phyloP scores from a whole-genome alignment of 164 flowering plant genomes.

The Annona squamosa region DNA sequence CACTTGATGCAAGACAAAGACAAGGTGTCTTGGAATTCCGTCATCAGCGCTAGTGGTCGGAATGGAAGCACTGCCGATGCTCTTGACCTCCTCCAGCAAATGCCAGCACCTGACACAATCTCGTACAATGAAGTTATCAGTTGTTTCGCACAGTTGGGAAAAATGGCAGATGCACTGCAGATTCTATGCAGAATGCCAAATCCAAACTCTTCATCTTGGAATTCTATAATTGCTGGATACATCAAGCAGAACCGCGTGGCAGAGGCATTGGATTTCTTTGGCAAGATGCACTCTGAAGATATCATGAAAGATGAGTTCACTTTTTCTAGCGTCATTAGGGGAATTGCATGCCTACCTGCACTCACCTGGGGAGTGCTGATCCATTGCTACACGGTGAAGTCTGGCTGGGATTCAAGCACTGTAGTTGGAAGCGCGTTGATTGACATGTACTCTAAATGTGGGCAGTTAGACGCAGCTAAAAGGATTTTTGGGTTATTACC shows the following conservation, averaged over 20 bases:
- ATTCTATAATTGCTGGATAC: conserved; percentile 52
- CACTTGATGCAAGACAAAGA: conserved; percentile 32
- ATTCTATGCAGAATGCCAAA: conserved; percentile 34
- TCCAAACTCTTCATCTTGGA: conserved; percentile 75
- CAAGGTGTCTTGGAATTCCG: conserved; percentile 59
- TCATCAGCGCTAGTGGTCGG: conserved; percentile 45
- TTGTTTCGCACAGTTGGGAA: conserved; percentile 49
- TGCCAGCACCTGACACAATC: conserved; percentile 60
- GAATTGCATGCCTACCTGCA: conserved; percentile 39
- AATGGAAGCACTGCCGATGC: conserved; percentile 39
- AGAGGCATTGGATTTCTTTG: conserved; percentile 45
- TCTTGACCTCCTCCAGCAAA: conserved; percentile 26
- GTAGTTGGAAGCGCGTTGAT: conserved; percentile 59
- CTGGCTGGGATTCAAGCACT: conserved; percentile 30
- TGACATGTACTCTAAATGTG: conserved; percentile 76
- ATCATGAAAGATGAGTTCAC: conserved; percentile 51
- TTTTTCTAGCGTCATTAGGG: conserved; percentile 51
- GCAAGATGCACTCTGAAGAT: conserved; percentile 38
- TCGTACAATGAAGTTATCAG: conserved; percentile 54
- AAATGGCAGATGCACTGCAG: conserved; percentile 41
- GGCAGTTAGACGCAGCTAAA: conserved; percentile 39
- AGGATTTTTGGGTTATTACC: conserved; percentile 33
- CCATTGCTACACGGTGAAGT: conserved; percentile 43
- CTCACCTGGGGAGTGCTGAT: conserved; percentile 42
- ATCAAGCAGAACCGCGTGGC: conserved; percentile 30